Base-by-base conservation (phyloP, 176 grass and related monocot genomes). In the Miscanthus lutarioriparius region DNA sequence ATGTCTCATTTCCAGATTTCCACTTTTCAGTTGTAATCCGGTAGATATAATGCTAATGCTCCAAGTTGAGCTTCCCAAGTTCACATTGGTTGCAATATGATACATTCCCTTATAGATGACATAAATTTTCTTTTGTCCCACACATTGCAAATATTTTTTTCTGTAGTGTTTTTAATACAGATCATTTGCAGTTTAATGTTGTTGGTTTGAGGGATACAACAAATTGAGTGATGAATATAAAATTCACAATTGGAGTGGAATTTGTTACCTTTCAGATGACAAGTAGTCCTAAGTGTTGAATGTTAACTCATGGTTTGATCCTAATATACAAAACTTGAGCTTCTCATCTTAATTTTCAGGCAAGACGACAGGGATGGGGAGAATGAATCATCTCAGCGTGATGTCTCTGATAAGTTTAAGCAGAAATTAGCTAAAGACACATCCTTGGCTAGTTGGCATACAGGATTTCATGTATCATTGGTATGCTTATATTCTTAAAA, bases 391-490 rank as follows among this genome's bases (percentile, higher is more conserved):
- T 80, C 93, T 80, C 91, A 83, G 75, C 78, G 37, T 48, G 93
- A 91, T 87, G 79, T 80, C 54, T 75, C 64, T 59, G 89, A 93
- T 79, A 98, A 90, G 64, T 92, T 90, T 41, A 79, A 80, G 28
- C 84, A 87, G 20, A 98, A 92, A 81, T 91, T 88, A 88, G 84
- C 87, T 72, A 92, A 91, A 89, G 89, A 91, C 47, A 56, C 86
- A 83, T 82, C 87, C 64, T 81, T 98, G 41, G 87, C 61, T 72
- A 92, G 92, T 91, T 99, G 96, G 96, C 91, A 94, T 47, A 92
- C 89, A 33, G 96, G 93, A 84, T 96, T 90, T 85, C 96, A 99
- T 94, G 92, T 99, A 84, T 94, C 91, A 86, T 87, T 99, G 96
- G 96, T 99, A 93, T 85, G 83, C 75, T 72, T 76, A 75, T 77